These are phyloP conservation scores for Pythium brachiatum DNA, from an alignment of 352 stramenopile species.

Conservation along the genomic window DNA sequence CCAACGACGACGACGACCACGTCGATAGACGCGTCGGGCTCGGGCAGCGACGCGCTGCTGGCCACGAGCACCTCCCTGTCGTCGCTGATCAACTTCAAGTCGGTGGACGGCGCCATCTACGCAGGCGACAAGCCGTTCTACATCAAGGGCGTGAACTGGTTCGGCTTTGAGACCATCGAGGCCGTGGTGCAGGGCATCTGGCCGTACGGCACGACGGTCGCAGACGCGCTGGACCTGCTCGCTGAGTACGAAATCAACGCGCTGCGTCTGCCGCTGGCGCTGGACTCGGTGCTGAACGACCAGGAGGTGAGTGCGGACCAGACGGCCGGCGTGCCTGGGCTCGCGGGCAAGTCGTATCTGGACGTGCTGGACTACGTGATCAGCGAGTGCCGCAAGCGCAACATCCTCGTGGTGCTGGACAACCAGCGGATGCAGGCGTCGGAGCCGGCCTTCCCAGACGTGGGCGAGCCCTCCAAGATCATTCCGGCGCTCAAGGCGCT, in stretches of 20 bases:
- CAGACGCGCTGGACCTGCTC: constrained; percentile 47
- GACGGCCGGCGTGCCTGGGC: constrained; percentile 34
- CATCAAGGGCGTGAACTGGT: constrained; percentile 77
- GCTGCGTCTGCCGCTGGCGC: constrained; percentile 58
- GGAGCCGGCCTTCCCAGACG: constrained; percentile 57
- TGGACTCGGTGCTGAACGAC: constrained; percentile 59
- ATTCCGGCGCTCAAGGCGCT: constrained; percentile 51
- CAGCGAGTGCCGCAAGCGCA: constrained; percentile 49
- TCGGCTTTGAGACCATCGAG: constrained; percentile 62
- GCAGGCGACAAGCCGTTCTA: constrained; percentile 54
- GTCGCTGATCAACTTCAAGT: constrained; percentile 56
- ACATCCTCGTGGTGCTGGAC: constrained; percentile 71
- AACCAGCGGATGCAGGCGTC: constrained; percentile 57
- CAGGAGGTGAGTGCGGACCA: constrained; percentile 42
- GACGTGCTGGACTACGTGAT: constrained; percentile 60
- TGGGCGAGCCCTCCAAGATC: constrained; percentile 52
- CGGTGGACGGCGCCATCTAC: constrained; percentile 49
- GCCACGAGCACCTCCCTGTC: neutral
- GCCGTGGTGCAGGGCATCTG: constrained; percentile 58
- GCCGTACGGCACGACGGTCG: constrained; percentile 60
- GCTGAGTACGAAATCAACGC: constrained; percentile 52
- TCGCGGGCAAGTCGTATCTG: constrained; percentile 57
- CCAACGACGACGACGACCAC: neutral
- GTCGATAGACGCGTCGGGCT: neutral
- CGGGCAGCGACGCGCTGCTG: neutral